These are phyloP conservation scores for Kluyveromyces marxianus DNA, from an alignment of 1,139 yeast species.

Conservation along the genomic window DNA sequence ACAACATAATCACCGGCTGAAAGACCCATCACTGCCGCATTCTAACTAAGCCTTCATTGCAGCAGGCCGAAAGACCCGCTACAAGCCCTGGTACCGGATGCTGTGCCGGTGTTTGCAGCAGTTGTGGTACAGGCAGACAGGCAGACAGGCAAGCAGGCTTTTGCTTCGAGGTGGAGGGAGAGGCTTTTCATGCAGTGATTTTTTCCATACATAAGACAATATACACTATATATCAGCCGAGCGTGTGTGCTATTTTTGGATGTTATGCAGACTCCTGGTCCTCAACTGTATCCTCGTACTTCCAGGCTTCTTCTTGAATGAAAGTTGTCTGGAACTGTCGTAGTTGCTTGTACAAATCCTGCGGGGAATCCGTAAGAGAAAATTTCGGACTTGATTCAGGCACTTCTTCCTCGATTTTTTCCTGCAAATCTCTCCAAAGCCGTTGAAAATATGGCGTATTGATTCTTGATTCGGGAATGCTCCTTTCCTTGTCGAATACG, in stretches of 20 bases:
- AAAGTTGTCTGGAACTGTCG: conserved; percentile 3
- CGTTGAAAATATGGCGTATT: background rate
- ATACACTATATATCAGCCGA: too few relatives aligned
- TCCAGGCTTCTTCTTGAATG: conserved; percentile 4
- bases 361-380: background rate
- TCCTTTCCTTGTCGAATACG: background rate
- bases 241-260: background rate
- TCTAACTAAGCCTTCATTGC: too few relatives aligned
- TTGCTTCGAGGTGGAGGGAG: background rate
- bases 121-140: background rate
- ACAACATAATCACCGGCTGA: background rate
- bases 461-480: background rate
- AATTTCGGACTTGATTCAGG: background rate
- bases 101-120: background rate
- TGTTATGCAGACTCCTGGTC: background rate
- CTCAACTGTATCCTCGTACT: background rate
- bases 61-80: too few relatives aligned
- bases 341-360: conserved; percentile 5
- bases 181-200: background rate
- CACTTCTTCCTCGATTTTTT: background rate
- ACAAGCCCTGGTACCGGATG: background rate
- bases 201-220: too few relatives aligned
- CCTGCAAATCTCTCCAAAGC: conserved; percentile 1
- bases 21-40: background rate
- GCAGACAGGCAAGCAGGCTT: too few relatives aligned